Evolutionary conservation across 1,284 basidiomycete species (phyloP).

Genomic region (Cryptococcus wingfieldii): DNA sequence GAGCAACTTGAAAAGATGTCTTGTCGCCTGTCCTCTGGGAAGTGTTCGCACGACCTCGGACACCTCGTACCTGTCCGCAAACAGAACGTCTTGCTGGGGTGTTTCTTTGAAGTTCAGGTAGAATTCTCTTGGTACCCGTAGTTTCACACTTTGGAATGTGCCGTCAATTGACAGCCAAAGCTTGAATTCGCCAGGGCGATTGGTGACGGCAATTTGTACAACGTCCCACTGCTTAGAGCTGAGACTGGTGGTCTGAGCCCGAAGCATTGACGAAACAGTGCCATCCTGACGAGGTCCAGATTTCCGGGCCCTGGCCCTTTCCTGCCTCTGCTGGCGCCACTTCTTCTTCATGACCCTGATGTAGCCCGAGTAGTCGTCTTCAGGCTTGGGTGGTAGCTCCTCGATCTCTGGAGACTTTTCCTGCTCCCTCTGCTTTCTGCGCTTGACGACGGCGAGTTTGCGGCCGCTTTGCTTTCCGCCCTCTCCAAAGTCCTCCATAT

Average conservation of each 20-base stretch:
- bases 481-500: slow-evolving; percentile 61
- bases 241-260: slow-evolving; percentile 60
- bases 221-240: slow-evolving; percentile 83
- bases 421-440: slow-evolving; percentile 55
- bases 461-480: slow-evolving; percentile 45
- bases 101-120: slow-evolving; percentile 81
- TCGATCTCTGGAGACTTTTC: slow-evolving; percentile 34
- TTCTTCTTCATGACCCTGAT: slow-evolving; percentile 71
- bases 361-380: slow-evolving; percentile 70
- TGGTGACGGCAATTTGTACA: slow-evolving; percentile 77
- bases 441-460: slow-evolving; percentile 57
- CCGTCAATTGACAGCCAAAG: slow-evolving; percentile 85
- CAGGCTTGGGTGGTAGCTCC: slow-evolving; percentile 55
- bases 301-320: slow-evolving; percentile 44
- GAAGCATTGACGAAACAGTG: slow-evolving; percentile 71
- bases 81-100: slow-evolving; percentile 58
- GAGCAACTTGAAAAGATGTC: slow-evolving; percentile 76
- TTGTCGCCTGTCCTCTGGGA: slow-evolving; percentile 72
- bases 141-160: slow-evolving; percentile 70
- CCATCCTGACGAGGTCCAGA: slow-evolving; percentile 51
- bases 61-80: slow-evolving; percentile 65
- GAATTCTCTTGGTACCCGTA: slow-evolving; percentile 85
- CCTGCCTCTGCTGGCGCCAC: slow-evolving; percentile 66
- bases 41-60: slow-evolving; percentile 73
- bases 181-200: slow-evolving; percentile 75